phyloP scores from a whole-genome alignment of 768 basidiomycete species.

The Tulasnella sp. region DNA sequence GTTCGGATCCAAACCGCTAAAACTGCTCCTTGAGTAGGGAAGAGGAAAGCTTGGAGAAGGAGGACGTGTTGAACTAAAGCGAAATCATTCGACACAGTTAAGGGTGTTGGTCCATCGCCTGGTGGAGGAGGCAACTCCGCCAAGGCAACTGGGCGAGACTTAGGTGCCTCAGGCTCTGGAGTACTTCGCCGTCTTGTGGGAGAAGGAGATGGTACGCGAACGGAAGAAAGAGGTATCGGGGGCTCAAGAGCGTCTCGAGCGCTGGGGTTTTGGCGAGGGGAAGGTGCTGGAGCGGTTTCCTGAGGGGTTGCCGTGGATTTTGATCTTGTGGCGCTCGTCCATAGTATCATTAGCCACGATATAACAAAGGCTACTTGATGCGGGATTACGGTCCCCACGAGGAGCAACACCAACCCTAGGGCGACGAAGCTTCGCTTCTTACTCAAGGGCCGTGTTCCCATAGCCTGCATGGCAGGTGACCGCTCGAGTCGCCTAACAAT shows the following conservation, averaged over 20 bases:
- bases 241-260: background rate
- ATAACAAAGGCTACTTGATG: slow-evolving; percentile 90
- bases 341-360: slow-evolving; percentile 73
- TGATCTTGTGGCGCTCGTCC: slow-evolving; percentile 49
- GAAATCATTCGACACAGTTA: background rate
- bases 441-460: background rate
- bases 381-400: slow-evolving; percentile 76
- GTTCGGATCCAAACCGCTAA: slow-evolving; percentile 89
- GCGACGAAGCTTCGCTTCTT: slow-evolving; percentile 48
- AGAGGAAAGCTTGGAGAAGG: slow-evolving; percentile 72
- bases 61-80: slow-evolving; percentile 47
- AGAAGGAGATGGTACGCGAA: background rate
- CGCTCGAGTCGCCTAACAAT: background rate
- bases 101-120: slow-evolving; percentile 17
- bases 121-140: background rate
- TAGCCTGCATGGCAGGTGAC: background rate
- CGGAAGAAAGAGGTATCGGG: background rate
- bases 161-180: background rate
- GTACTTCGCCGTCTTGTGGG: slow-evolving; percentile 12
- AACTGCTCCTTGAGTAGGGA: slow-evolving; percentile 73
- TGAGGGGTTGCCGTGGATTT: background rate
- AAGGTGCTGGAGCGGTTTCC: background rate
- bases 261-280: background rate
- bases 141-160: background rate
- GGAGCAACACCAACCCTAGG: slow-evolving; percentile 54